Evolutionary conservation across 768 basidiomycete genomes (phyloP).

Genomic region (Termitomyces sp.): DNA sequence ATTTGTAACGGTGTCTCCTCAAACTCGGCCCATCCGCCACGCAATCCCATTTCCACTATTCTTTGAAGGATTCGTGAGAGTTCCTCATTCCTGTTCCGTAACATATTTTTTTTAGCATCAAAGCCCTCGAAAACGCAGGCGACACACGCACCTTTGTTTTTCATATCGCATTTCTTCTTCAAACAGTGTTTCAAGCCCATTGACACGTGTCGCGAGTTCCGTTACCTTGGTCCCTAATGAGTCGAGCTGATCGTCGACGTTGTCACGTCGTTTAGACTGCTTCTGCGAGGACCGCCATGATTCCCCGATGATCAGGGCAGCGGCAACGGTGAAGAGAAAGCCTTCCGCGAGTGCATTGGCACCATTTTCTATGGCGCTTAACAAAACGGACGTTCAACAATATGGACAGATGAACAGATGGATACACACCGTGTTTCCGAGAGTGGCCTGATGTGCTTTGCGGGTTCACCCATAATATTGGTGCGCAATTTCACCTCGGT

Average conservation of each 20-base stretch:
- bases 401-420: background rate
- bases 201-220: constrained; percentile 38
- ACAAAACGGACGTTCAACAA: background rate
- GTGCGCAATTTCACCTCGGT: constrained; percentile 68
- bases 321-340: constrained; percentile 76
- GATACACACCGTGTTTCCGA: constrained; percentile 65
- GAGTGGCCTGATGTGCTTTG: constrained; percentile 65
- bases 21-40: constrained; percentile 61
- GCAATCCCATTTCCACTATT: constrained; percentile 62
- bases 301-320: constrained; percentile 68
- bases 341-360: constrained; percentile 82
- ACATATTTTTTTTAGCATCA: background rate
- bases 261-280: constrained; percentile 63
- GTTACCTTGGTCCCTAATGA: constrained; percentile 41
- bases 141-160: constrained; percentile 34
- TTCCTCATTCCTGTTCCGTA: constrained; percentile 49
- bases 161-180: constrained; percentile 42
- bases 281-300: constrained; percentile 69
- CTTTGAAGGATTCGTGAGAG: constrained; percentile 59
- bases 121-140: background rate
- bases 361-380: constrained; percentile 79
- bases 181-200: constrained; percentile 30
- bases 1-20: constrained; percentile 48
- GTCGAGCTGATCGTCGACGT: constrained; percentile 68
- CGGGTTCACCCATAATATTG: constrained; percentile 71